Conservation (phyloP, 2,329 filamentous ascomycete species). For the Aspergillus ibericus region DNA sequence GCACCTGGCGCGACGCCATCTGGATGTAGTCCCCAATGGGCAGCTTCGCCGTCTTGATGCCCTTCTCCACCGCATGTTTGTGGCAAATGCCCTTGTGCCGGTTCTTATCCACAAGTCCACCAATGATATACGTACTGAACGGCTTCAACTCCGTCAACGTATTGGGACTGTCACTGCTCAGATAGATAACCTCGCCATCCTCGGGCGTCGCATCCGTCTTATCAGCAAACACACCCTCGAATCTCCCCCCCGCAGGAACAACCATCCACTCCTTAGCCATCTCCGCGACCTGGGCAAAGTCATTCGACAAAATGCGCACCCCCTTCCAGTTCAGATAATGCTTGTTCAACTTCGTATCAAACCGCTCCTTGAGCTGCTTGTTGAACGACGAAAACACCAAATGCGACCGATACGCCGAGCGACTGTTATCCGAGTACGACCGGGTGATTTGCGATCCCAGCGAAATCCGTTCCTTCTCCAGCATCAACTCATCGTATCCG, state of each 20-base stretch:
- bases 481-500: constrained; percentile 88
- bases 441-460: constrained; percentile 81
- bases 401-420: constrained; percentile 66
- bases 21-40: constrained; percentile 95
- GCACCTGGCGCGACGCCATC: constrained; percentile 80
- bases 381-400: constrained; percentile 77
- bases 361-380: constrained; percentile 71
- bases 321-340: constrained; percentile 79
- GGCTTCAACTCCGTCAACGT: constrained; percentile 81
- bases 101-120: constrained; percentile 94
- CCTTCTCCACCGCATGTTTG: constrained; percentile 70
- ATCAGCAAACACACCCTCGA: constrained; percentile 61
- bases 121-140: constrained; percentile 88
- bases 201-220: constrained; percentile 32
- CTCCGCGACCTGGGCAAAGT: constrained; percentile 70
- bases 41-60: constrained; percentile 83
- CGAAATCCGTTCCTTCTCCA: constrained; percentile 79
- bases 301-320: constrained; percentile 69
- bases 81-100: constrained; percentile 94
- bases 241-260: constrained; percentile 53
- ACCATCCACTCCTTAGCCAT: constrained; percentile 69
- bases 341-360: constrained; percentile 70
- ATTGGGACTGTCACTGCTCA: constrained; percentile 87
- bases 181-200: constrained; percentile 72
- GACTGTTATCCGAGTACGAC: constrained; percentile 84